These are phyloP conservation scores for Cladosporium sp. DNA, from an alignment of 2,329 filamentous ascomycete species.

Conservation along the genomic window DNA sequence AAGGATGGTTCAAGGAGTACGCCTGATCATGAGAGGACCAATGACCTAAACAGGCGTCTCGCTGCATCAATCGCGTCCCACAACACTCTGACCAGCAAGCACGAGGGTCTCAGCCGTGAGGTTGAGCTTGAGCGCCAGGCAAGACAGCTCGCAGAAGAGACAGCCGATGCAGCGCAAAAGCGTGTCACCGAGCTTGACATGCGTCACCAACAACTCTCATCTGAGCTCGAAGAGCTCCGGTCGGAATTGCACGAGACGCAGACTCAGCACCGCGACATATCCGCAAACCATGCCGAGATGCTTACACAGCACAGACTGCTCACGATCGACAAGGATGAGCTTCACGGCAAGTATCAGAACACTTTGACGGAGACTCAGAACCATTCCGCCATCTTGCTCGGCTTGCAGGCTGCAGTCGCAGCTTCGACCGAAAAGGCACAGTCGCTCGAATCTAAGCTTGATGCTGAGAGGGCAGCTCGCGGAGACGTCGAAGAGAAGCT, in stretches of 20 bases:
- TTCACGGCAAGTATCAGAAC: slow-evolving; percentile 68
- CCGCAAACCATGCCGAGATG: slow-evolving; percentile 74
- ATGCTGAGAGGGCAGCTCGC: slow-evolving; percentile 75
- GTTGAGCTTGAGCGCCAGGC: slow-evolving; percentile 78
- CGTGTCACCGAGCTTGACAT: slow-evolving; percentile 80
- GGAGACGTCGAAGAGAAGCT: slow-evolving; percentile 77
- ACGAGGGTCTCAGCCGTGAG: slow-evolving; percentile 69
- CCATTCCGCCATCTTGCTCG: slow-evolving; percentile 69
- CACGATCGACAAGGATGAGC: slow-evolving; percentile 81
- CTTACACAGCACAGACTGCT: slow-evolving; percentile 72
- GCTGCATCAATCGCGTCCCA: slow-evolving; percentile 78
- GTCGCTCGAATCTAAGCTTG: slow-evolving; percentile 75
- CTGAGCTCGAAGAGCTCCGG: slow-evolving; percentile 81
- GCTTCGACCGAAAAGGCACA: slow-evolving; percentile 76
- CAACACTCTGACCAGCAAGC: slow-evolving; percentile 73
- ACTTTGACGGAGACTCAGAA: slow-evolving; percentile 66
- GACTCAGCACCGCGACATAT: slow-evolving; percentile 75
- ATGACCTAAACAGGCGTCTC: slow-evolving; percentile 77
- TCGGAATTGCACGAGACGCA: slow-evolving; percentile 81
- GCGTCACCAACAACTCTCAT: slow-evolving; percentile 78
- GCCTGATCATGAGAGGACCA: slow-evolving; percentile 57
- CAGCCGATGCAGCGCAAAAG: slow-evolving; percentile 75
- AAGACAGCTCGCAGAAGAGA: slow-evolving; percentile 84
- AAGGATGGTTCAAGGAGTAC: slow-evolving; percentile 60
- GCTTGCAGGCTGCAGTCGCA: slow-evolving; percentile 73